Conservation (phyloP, 495 filamentous ascomycete genomes). For the Penicillium argentinense region DNA sequence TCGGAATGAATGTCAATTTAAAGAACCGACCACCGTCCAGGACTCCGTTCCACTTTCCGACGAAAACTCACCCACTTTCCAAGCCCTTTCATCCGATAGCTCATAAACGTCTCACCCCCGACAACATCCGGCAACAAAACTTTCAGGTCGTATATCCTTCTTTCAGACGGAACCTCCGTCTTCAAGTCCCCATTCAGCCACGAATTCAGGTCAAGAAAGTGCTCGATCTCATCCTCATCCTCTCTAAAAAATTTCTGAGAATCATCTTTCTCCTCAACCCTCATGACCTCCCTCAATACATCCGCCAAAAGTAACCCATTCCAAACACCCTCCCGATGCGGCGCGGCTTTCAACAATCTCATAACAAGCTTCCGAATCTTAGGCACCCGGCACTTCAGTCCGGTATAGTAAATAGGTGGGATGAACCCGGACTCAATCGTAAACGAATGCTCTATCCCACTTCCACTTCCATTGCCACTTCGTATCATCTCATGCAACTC, state of each 20-base stretch:
- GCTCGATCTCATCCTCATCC: too few relatives aligned
- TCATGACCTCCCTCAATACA: constrained; percentile 16
- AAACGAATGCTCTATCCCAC: constrained; percentile 25
- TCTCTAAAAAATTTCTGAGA: constrained; percentile 9
- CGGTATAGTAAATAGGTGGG: constrained; percentile 51
- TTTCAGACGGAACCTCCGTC: not conserved
- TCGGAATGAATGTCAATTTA: too few relatives aligned
- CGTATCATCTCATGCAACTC: not conserved
- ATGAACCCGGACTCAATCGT: constrained; percentile 51
- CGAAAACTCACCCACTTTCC: constrained; percentile 5
- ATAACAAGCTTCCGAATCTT: constrained; percentile 46
- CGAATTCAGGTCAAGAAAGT: not conserved
- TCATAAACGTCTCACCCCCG: constrained; percentile 9
- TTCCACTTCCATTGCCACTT: not conserved
- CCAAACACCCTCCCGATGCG: constrained; percentile 58
- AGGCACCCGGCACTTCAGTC: constrained; percentile 56
- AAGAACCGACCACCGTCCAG: too few relatives aligned
- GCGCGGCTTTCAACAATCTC: constrained; percentile 28
- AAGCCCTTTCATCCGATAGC: constrained; percentile 8
- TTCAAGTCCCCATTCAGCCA: constrained; percentile 4
- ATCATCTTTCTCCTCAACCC: constrained; percentile 16
- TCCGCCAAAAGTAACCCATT: constrained; percentile 17
- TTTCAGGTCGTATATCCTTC: constrained; percentile 13
- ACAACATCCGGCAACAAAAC: constrained; percentile 14
- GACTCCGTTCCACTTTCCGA: too few relatives aligned